Evolutionary conservation across 305 asterid genomes (phyloP), one percentile per base, ranked within the genome.

Genomic region (Petunia hybrid): DNA sequence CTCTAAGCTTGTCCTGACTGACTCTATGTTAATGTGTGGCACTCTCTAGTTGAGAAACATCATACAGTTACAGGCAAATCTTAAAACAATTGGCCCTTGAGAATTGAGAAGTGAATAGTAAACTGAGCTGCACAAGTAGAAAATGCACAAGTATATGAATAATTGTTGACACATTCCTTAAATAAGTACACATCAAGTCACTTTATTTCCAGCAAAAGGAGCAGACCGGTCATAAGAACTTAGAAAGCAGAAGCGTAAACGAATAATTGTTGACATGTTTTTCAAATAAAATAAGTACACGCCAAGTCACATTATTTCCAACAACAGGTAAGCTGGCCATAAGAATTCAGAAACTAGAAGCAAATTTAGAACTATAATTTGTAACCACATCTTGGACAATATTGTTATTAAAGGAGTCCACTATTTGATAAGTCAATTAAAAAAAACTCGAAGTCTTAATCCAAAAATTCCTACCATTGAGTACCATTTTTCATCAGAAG

Each of bases 281-380:
- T 36, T 36, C 13, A 73, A 10, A 22, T 22, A 22, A 22, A 22
- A 13, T 45, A 64, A 65, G 77, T 59, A 10, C 12, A 22, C 31
- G 31, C 31, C 31, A 53, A 62, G 42, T 81, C 82, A 93, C 99
- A 96, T 94, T 96, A 85, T 93, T 90, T 85, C 98, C 98, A 83
- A 98, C 97, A 84, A 94, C 98, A 57, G 99, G 99, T 65, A 96
- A 43, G 97, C 96, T 45, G 97, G 99, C 99, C 99, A 96, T 12
- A 94, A 92, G 87, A 96, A 96, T 86, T 94, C 99, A 3, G 98
- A 92, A 80, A 88, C 84, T 61, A 94, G 86, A 83, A 96, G 97
- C 85, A 96, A 87, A 88, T 93, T 22, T 22, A 22, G 31, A 22
- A 22, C 31, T 22, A 22, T 22, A 22, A 22, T 22, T 22, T 22